Percentiles rank a stretch among this genome's conserved stretches.
phyloP scores from a whole-genome alignment of 768 basidiomycete species.

The Pleurotus tuoliensis region DNA sequence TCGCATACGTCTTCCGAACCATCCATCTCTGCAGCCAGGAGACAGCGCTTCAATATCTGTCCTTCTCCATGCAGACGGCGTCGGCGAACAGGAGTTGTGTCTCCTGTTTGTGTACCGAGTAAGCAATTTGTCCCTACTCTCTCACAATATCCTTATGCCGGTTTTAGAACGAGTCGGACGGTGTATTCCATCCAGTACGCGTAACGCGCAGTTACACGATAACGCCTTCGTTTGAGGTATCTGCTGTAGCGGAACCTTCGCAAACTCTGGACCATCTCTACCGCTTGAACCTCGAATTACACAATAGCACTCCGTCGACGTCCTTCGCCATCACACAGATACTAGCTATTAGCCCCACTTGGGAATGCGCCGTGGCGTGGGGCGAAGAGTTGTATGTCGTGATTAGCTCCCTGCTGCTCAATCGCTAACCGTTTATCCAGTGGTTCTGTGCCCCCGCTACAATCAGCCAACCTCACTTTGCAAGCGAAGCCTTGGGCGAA shows the following conservation, averaged over 20 bases:
- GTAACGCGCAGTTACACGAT: constrained; percentile 58
- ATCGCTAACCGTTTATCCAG: constrained; percentile 25
- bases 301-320: constrained; percentile 41
- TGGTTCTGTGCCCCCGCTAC: constrained; percentile 39
- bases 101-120: constrained; percentile 69
- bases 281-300: constrained; percentile 50
- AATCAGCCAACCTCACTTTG: constrained; percentile 43
- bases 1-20: constrained; percentile 34
- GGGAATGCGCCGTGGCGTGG: constrained; percentile 48
- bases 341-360: constrained; percentile 62
- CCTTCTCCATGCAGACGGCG: constrained; percentile 45
- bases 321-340: constrained; percentile 53
- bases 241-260: constrained; percentile 48
- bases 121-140: constrained; percentile 7
- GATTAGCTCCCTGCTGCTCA: constrained; percentile 5
- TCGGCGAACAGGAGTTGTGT: constrained; percentile 48
- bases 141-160: too few relatives aligned
- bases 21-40: constrained; percentile 38
- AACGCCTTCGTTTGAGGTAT: constrained; percentile 50
- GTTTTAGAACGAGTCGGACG: constrained; percentile 36
- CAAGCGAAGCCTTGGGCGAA: constrained; percentile 35
- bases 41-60: constrained; percentile 49
- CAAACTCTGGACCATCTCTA: constrained; percentile 46
- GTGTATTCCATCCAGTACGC: constrained; percentile 55
- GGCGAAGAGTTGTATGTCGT: constrained; percentile 32